Conservation (phyloP, 805 yeast species). For the Jamesozyma hellenica region DNA sequence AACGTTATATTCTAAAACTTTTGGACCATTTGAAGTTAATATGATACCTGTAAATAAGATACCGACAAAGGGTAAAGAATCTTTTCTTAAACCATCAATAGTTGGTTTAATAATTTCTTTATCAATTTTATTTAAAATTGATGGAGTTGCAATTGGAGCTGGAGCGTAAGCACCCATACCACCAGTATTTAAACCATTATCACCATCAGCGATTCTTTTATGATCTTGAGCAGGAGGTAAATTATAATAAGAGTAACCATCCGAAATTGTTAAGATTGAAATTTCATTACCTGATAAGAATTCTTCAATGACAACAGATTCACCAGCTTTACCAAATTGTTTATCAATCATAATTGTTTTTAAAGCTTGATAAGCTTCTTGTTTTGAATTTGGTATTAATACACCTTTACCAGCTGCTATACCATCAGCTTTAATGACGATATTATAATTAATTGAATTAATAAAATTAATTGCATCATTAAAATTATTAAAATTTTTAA, state of each 20-base stretch:
- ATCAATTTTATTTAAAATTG: constrained; percentile 59
- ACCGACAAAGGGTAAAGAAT: constrained; percentile 92
- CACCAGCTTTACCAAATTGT: constrained; percentile 89
- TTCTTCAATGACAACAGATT: constrained; percentile 91
- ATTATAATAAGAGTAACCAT: constrained; percentile 84
- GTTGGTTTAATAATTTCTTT: constrained; percentile 77
- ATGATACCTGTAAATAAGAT: constrained; percentile 91
- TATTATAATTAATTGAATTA: constrained; percentile 47
- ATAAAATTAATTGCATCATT: constrained; percentile 62
- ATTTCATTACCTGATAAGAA: constrained; percentile 94
- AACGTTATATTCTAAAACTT: constrained; percentile 92
- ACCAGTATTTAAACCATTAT: constrained; percentile 91
- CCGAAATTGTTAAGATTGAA: constrained; percentile 82
- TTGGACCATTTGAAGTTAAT: constrained; percentile 81
- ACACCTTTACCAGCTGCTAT: constrained; percentile 99
- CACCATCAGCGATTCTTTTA: constrained; percentile 89
- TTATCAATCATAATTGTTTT: constrained; percentile 81
- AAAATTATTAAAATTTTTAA: constrained; percentile 68
- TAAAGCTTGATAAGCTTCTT: constrained; percentile 79
- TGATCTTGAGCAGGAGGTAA: constrained; percentile 98
- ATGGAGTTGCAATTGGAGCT: constrained; percentile 85
- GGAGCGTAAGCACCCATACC: constrained; percentile 99
- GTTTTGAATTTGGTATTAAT: constrained; percentile 70
- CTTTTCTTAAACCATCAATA: constrained; percentile 91
- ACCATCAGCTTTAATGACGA: constrained; percentile 95